A percentile compares a stretch with the other conserved stretches of the same genome.
Conservation (phyloP, 192 early-diverging fungal genomes). For the Coemansia sp. region DNA sequence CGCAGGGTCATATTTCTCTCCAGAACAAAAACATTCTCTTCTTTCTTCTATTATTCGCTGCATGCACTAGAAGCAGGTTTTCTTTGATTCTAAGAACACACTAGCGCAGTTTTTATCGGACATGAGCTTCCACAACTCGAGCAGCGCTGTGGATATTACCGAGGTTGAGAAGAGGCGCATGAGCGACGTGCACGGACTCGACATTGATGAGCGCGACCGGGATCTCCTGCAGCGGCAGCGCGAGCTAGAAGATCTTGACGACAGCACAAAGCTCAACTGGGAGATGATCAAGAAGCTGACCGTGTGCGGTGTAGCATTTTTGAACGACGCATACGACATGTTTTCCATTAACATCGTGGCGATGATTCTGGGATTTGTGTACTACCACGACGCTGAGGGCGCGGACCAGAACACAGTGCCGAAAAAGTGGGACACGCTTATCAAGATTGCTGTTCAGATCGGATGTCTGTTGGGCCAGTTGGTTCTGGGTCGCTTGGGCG, state of each 20-base stretch:
- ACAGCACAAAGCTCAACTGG: constrained; percentile 62
- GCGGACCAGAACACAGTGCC: constrained; percentile 58
- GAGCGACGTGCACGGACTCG: not conserved
- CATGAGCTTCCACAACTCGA: constrained; percentile 39
- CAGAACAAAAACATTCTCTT: not conserved
- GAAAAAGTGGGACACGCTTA: constrained; percentile 67
- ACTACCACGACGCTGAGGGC: constrained; percentile 53
- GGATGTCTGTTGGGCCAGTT: constrained; percentile 95
- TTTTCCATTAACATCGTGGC: constrained; percentile 90
- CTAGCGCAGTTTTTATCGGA: not conserved
- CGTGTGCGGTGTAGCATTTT: constrained; percentile 79
- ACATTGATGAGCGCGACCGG: constrained; percentile 41
- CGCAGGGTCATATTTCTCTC: not conserved
- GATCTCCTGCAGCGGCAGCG: constrained; percentile 46
- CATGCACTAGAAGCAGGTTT: not conserved
- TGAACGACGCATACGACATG: constrained; percentile 93
- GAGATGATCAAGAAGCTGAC: constrained; percentile 74
- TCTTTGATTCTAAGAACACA: not conserved
- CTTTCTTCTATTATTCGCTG: not conserved
- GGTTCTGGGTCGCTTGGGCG: constrained; percentile 81
- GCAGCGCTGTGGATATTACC: constrained; percentile 29
- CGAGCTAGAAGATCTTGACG: constrained; percentile 55
- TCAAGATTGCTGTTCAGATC: constrained; percentile 85
- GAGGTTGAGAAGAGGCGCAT: constrained; percentile 30
- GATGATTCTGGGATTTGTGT: constrained; percentile 77